Percentiles rank a stretch among this genome's conserved stretches.
Conservation (phyloP, 1,139 yeast genomes). For the Saccharomyces pastorianus region DNA sequence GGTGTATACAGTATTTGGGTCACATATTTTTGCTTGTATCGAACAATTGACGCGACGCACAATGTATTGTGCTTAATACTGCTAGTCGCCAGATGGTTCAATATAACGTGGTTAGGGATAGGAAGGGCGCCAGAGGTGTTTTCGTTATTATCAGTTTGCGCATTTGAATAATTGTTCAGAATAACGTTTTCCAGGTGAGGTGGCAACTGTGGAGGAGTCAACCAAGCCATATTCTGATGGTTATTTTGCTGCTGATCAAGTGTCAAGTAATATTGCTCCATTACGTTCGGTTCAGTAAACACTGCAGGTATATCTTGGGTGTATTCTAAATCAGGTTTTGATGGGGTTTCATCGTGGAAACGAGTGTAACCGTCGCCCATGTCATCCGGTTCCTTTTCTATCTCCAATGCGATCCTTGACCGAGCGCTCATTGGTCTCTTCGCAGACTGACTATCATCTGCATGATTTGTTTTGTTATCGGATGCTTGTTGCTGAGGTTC, state of each 20-base stretch:
- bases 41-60: constrained; percentile 82
- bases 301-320: constrained; percentile 67
- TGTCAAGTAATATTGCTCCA: constrained; percentile 70
- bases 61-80: constrained; percentile 85
- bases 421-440: constrained; percentile 29
- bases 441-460: constrained; percentile 1
- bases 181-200: constrained; percentile 91
- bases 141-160: constrained; percentile 24
- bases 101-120: constrained; percentile 92
- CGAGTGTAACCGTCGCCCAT: constrained; percentile 71
- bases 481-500: not conserved
- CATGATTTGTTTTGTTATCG: constrained; percentile 24
- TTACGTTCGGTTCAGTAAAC: constrained; percentile 70
- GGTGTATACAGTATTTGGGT: constrained; percentile 5
- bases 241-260: constrained; percentile 58
- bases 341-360: constrained; percentile 50
- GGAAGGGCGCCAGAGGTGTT: constrained; percentile 49
- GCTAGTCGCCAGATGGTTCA: constrained; percentile 91
- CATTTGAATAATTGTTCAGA: constrained; percentile 60
- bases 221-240: constrained; percentile 58
- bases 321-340: constrained; percentile 25
- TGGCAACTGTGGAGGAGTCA: constrained; percentile 87
- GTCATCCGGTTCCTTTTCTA: constrained; percentile 44
- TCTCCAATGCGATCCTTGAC: constrained; percentile 32
- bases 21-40: constrained; percentile 73